A percentile compares a stretch with the other conserved stretches of the same genome.
Conservation (phyloP, 148 eudicot genomes). For the Rhododendron williamsianum region DNA sequence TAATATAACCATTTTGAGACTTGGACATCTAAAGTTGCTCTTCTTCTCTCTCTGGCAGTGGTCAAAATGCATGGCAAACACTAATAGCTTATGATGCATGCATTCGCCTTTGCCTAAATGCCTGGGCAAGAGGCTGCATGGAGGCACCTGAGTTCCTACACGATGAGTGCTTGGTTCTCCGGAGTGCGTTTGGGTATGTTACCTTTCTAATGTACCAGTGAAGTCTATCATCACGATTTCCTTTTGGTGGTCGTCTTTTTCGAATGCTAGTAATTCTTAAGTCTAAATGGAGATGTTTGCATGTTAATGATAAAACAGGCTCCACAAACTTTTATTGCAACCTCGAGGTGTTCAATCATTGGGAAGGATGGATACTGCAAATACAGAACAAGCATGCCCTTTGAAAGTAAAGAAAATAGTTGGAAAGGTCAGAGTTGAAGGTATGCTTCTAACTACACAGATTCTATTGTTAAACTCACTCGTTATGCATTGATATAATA, state of each 20-base stretch:
- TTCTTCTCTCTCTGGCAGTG: slow-evolving; percentile 30
- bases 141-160: slow-evolving; percentile 81
- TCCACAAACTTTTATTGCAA: slow-evolving; percentile 66
- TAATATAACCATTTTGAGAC: background rate
- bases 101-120: slow-evolving; percentile 68
- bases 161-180: slow-evolving; percentile 67
- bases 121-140: slow-evolving; percentile 72
- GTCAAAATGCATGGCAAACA: slow-evolving; percentile 76
- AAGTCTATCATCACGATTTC: background rate
- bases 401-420: slow-evolving; percentile 43
- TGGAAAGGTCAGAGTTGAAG: slow-evolving; percentile 78
- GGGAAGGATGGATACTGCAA: slow-evolving; percentile 20
- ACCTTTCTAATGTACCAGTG: background rate
- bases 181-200: slow-evolving; percentile 81
- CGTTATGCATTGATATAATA: background rate
- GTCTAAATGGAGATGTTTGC: background rate
- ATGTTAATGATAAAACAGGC: slow-evolving; percentile 29
- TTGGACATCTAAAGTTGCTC: background rate
- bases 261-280: background rate
- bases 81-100: slow-evolving; percentile 86
- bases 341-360: slow-evolving; percentile 46
- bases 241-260: background rate
- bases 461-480: background rate
- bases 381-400: slow-evolving; percentile 38
- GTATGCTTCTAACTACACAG: slow-evolving; percentile 19